Conservation (phyloP, 164 flowering plant genomes). For the Tetracentron sinense region DNA sequence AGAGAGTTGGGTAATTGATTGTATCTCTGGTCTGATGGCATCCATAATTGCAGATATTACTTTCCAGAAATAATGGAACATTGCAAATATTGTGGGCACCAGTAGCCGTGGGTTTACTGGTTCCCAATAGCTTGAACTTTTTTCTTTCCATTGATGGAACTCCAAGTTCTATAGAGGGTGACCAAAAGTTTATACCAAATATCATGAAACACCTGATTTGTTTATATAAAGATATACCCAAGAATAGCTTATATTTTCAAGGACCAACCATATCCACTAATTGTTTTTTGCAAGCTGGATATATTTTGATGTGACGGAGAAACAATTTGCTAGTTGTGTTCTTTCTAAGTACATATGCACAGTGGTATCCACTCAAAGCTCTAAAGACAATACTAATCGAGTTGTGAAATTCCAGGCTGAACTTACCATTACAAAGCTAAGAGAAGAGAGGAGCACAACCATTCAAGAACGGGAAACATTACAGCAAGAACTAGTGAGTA, state of each 20-base stretch:
- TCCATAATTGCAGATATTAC: no score
- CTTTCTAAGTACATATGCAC: background rate
- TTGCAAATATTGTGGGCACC: no score
- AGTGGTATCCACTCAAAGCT: background rate
- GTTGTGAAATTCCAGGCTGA: conserved; percentile 49
- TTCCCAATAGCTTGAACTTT: no score
- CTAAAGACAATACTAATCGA: background rate
- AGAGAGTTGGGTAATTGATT: no score
- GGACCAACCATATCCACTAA: background rate
- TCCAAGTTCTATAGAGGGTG: background rate
- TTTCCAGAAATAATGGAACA: no score
- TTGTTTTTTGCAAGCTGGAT: background rate
- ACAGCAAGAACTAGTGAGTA: conserved; percentile 52
- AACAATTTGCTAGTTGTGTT: background rate
- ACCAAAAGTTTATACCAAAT: no score
- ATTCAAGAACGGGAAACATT: conserved; percentile 41
- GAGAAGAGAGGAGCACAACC: conserved; percentile 44
- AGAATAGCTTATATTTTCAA: background rate
- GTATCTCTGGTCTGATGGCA: no score
- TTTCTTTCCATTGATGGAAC: no score
- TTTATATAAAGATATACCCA: background rate
- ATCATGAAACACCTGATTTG: background rate
- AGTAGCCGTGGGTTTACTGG: no score
- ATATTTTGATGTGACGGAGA: background rate
- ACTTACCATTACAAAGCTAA: conserved; percentile 43